These are phyloP conservation scores for Exophiala viscosa DNA, from an alignment of 2,329 filamentous ascomycete species.

Conservation along the genomic window DNA sequence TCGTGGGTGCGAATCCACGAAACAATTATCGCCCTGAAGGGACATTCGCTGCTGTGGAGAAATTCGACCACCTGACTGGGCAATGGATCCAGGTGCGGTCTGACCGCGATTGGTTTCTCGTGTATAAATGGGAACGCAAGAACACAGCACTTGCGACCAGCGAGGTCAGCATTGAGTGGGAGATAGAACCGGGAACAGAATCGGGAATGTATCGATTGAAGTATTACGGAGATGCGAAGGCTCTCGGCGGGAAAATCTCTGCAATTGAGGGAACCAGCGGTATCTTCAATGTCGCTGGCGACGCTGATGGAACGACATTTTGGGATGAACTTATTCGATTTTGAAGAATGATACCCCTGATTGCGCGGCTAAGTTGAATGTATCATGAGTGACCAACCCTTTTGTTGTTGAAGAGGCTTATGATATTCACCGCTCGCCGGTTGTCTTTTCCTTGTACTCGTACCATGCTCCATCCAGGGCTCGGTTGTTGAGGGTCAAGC, in stretches of 20 bases:
- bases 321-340: slow-evolving; percentile 17
- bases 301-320: background rate
- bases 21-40: slow-evolving; percentile 77
- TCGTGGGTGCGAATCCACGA: slow-evolving; percentile 83
- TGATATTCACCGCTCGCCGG: too few species aligned
- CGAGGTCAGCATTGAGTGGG: slow-evolving; percentile 76
- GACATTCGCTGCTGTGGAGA: slow-evolving; percentile 75
- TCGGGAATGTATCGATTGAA: slow-evolving; percentile 69
- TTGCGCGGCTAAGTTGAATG: too few species aligned
- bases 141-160: slow-evolving; percentile 69
- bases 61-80: slow-evolving; percentile 42
- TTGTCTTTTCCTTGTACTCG: too few species aligned
- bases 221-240: slow-evolving; percentile 83
- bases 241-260: slow-evolving; percentile 56
- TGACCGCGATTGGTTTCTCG: slow-evolving; percentile 78
- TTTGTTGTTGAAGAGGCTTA: too few species aligned
- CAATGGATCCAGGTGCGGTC: slow-evolving; percentile 65
- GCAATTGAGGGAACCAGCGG: slow-evolving; percentile 67
- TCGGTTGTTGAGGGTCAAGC: too few species aligned
- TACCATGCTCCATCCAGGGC: too few species aligned
- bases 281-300: slow-evolving; percentile 36
- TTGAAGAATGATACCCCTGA: background rate
- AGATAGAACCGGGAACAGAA: slow-evolving; percentile 55
- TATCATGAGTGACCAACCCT: too few species aligned
- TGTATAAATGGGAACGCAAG: slow-evolving; percentile 75